phyloP scores from a whole-genome alignment of 208 protist genomes.

The Trypanosoma brucei region DNA sequence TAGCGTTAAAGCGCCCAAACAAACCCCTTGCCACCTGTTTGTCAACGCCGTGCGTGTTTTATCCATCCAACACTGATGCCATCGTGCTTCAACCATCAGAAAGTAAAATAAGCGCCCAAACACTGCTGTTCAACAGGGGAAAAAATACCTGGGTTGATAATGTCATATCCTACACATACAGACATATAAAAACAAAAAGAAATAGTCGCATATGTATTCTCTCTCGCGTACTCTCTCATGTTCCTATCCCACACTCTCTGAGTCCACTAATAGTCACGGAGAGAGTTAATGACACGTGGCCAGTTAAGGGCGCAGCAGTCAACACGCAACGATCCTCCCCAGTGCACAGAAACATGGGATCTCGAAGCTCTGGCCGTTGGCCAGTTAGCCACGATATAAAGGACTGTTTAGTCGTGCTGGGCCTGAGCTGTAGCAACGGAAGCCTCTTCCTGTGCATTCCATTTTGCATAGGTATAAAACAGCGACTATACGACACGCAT shows the following conservation, averaged over 20 bases:
- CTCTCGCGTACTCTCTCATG: conserved; percentile 3
- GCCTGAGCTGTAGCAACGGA: conserved; percentile 70
- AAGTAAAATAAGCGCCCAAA: no score
- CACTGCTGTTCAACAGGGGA: no score
- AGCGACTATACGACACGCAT: conserved; percentile 58
- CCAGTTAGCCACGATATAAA: conserved; percentile 51
- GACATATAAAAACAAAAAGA: conserved; percentile 49
- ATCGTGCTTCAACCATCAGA: no score
- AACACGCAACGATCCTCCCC: conserved; percentile 79
- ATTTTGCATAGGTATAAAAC: conserved; percentile 70
- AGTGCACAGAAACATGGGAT: conserved; percentile 72
- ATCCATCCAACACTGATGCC: no score
- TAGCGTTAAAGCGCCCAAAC: no score
- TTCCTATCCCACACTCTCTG: conserved; percentile 64
- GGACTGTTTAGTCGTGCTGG: conserved; percentile 57
- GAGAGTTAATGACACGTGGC: conserved; percentile 61
- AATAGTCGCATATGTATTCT: conserved; percentile 25
- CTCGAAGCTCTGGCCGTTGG: conserved; percentile 62
- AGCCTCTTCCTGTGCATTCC: conserved; percentile 54
- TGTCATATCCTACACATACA: no score
- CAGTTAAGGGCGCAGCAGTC: conserved; percentile 47
- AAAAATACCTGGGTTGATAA: no score
- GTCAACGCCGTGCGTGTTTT: no score
- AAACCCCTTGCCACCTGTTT: no score
- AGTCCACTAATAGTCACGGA: conserved; percentile 73